phyloP scores from a whole-genome alignment of 2,329 filamentous ascomycete genomes.

The Aspergillus sp. region DNA sequence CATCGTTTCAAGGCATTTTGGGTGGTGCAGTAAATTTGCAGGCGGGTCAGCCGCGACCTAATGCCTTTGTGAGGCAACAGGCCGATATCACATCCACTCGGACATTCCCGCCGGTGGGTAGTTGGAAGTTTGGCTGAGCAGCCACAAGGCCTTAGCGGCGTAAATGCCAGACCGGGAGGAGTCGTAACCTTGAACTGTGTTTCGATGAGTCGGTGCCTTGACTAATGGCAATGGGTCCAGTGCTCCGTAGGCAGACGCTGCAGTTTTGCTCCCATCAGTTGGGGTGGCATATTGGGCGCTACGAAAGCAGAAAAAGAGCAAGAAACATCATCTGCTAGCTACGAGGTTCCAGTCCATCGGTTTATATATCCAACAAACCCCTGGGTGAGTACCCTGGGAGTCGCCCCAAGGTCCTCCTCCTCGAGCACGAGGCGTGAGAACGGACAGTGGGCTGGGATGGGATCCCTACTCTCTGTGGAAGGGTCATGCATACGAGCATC shows the following conservation, averaged over 20 bases:
- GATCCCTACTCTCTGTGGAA: neutral
- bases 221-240: neutral
- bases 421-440: neutral
- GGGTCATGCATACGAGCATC: neutral
- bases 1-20: neutral
- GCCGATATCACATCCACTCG: neutral
- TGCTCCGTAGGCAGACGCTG: neutral
- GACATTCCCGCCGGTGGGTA: slow-evolving; percentile 1
- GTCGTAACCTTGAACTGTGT: neutral
- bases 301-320: neutral
- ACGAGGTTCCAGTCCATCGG: neutral
- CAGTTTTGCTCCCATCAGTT: neutral
- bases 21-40: neutral
- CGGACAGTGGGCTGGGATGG: neutral
- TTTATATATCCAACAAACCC: slow-evolving; percentile 2
- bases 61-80: neutral
- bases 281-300: neutral
- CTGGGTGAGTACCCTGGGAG: slow-evolving; percentile 9
- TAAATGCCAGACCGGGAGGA: neutral
- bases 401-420: neutral
- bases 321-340: neutral
- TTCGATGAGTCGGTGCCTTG: slow-evolving; percentile 1
- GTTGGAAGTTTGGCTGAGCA: neutral
- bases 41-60: slow-evolving; percentile 8
- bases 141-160: slow-evolving; percentile 2